Base-by-base conservation (phyloP, 2,329 filamentous ascomycete genomes). In the Nemania sp. region DNA sequence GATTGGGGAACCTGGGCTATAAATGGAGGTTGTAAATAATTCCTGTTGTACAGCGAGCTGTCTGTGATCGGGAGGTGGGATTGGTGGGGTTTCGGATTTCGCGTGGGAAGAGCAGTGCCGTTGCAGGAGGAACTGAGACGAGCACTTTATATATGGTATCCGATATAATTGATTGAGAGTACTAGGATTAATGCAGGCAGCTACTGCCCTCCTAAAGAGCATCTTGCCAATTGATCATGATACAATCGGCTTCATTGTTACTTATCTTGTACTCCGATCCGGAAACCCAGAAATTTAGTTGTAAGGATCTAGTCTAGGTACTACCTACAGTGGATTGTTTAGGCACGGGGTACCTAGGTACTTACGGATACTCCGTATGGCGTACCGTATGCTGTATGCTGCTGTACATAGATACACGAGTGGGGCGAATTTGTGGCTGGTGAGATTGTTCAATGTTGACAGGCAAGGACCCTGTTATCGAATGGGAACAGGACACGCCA, bases 1-100 rank as follows among this genome's bases (percentile, higher is more conserved):
- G 11, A 97, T 89, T 2, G 93, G 93, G 18, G 93, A 96, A 1
- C 93, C 93, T 2, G 94, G 93, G 75, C 92, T 96, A 79, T 94
- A 94, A 43, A 87, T 79, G 1, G 93, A 94, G 15, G 88, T 93
- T 43, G 89, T 92, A 79, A 96, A 97, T 45, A 97, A 88, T 73
- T 92, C 88, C 74, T 96, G 93, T 67, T 89, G 84, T 58, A 87
- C 73, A 55, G 85, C 89, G 66, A 91, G 83, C 72, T 86, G 83
- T 72, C 89, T 85, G 76, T 91, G 89, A 73, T 91, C 88, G 80
- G 68, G 79, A 43, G 73, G 73, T 22, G 70, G 73, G 58, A 72
- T 77, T 54, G 75, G 73, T 26, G 74, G 72, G 20, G 70, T 49
- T 5, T n/a, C 32, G 32, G 62, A 5, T 3, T 22, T 20, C 29